Evolutionary conservation across 2,329 filamentous ascomycete species (phyloP).

Genomic region (Talaromyces piceae): DNA sequence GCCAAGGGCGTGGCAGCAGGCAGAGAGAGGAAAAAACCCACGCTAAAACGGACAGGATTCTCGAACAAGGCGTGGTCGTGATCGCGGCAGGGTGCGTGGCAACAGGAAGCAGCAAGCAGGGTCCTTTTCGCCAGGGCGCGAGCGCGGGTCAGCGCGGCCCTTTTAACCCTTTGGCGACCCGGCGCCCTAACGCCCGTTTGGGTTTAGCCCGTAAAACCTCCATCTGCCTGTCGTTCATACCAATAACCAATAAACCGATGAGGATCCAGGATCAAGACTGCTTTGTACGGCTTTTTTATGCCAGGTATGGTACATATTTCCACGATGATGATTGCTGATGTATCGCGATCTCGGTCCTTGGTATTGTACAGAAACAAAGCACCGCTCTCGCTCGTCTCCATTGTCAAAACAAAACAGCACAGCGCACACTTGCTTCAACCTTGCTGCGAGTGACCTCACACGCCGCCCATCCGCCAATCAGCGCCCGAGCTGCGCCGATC

Average conservation of each 20-base stretch:
- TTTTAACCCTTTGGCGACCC: constrained; percentile 29
- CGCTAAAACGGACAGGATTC: no score
- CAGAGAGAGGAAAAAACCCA: not conserved
- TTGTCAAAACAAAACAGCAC: no score
- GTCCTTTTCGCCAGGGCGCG: constrained; percentile 1
- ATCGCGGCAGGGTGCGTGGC: constrained; percentile 1
- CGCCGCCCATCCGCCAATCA: not conserved
- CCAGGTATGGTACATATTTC: no score
- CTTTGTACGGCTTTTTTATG: no score
- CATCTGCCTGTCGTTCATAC: not conserved
- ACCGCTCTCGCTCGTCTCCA: no score
- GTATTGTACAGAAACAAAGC: no score
- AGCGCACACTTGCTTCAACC: not conserved
- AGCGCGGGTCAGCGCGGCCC: constrained; percentile 20
- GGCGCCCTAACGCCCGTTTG: not conserved
- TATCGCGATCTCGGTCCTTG: no score
- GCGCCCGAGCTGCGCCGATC: not conserved
- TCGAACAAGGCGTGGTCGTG: no score
- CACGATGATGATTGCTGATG: no score
- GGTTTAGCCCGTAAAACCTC: not conserved
- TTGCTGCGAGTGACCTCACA: not conserved
- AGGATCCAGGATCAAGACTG: no score
- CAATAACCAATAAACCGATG: not conserved
- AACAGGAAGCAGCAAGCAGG: not conserved
- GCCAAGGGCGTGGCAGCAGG: constrained; percentile 4